Evolutionary conservation across 2,329 filamentous ascomycete genomes (phyloP), one percentile per base, ranked within the genome.

Genomic region (Clarireedia paspali): DNA sequence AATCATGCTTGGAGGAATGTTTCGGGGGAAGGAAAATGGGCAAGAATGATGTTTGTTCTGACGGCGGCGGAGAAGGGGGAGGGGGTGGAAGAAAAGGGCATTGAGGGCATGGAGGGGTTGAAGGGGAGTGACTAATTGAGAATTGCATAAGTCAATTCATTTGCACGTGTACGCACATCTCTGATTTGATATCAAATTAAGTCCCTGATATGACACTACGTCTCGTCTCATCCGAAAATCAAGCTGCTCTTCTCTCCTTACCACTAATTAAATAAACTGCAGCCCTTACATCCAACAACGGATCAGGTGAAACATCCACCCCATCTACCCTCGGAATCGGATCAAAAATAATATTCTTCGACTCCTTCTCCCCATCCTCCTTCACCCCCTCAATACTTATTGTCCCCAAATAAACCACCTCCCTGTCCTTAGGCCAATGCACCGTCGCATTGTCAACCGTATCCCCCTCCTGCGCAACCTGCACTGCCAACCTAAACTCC

Each of bases 321-420:
- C 80, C 80, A 20, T 76, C 68, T 2, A 82, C 73, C 53, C 79
- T 70, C 5, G 80, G 79, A 50, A 82, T 73, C 1, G 80, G 80
- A 69, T 84, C 80, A 60, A 80, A 82, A 59, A 83, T 83, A 42
- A 78, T 70, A 34, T 70, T 68, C 69, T 81, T 77, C 69, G 79
- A 74, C 69, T 75, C 68, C 54, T 68, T 69, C 56, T 66, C 64
- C 49, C 70, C 72, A 53, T 75, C 71, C 23, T 68, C 65, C 26
- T 73, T 64, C 9, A 75, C 56, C 24, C 65, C 63, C 23, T 77
- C 71, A 9, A 83, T 55, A 56, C 63, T 73, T 6, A 83, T 63
- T 1, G 63, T 72, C 0, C 80, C 80, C 54, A 83, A 64, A 59
- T 79, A 74, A 4, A 81, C 76, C 20, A 78, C 49, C 58, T 74